Evolutionary conservation across 2,329 filamentous ascomycete genomes (phyloP), one percentile per base, ranked within the genome.

Genomic region (Venturiaceae sp.): DNA sequence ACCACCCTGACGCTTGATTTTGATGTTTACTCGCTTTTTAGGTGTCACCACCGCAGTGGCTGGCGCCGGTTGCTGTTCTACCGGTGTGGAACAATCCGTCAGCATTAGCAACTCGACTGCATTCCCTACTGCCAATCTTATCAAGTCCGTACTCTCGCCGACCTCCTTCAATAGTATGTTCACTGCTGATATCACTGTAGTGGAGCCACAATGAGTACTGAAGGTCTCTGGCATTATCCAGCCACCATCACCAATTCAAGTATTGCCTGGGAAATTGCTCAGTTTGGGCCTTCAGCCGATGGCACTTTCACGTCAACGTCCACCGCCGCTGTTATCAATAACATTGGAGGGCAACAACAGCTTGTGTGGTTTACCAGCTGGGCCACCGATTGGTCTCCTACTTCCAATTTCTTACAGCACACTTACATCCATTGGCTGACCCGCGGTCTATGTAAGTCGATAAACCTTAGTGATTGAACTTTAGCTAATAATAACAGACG

Each of bases 351-450:
- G 5, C 73, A 80, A 61, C 71, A 82, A 68, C 79, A 83, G 68
- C 80, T 83, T 76, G 79, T 75, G 1, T 82, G 77, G 68, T 82
- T 82, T 69, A 77, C 76, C 47, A 66, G 69, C 9, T 80, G 77
- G 57, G 74, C 74, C 53, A 74, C 73, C 5, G 66, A 66, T 16
- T 77, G 74, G 75, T 73, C 72, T 61, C 69, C 74, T 28, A 77
- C 79, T 2, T 80, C 77, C 60, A 80, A 73, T 66, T 81, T 75
- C 64, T 67, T 82, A 53, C 80, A 82, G 68, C 80, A 83, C 67
- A 73, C 79, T 16, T 81, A 77, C 73, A 81, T 83, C 60, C 76
- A 76, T 63, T 83, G 80, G 80, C 67, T 80, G 37, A 82, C 80
- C 4, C 75, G 78, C 59, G 80, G 80, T 46, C 67, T 84, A 8